Evolutionary conservation across 139 green algal species (phyloP).

Genomic region (Eudorina sp.): DNA sequence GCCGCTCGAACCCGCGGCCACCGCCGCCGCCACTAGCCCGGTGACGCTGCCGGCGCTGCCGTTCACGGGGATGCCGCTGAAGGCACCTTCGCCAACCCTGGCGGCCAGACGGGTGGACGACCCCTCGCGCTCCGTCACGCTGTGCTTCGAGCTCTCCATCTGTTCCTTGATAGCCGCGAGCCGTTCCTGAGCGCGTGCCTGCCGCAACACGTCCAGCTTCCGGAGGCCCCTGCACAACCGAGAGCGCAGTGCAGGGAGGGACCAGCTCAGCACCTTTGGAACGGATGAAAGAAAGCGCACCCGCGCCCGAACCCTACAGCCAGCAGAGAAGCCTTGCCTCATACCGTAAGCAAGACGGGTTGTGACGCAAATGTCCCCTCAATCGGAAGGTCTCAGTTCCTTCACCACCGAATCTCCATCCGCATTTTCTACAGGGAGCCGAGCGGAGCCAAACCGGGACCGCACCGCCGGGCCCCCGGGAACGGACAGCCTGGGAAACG

Average conservation of each 20-base stretch:
- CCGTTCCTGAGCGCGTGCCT: conserved; percentile 14
- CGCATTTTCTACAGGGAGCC: too few species aligned
- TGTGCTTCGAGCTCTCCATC: not conserved
- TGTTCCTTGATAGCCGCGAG: not conserved
- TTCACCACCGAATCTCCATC: too few species aligned
- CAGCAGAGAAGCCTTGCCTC: too few species aligned
- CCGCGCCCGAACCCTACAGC: too few species aligned
- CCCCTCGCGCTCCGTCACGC: not conserved
- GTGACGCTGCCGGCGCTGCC: not conserved
- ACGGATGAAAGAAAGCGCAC: too few species aligned
- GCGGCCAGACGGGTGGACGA: not conserved
- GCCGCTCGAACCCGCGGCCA: not conserved
- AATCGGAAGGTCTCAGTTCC: too few species aligned
- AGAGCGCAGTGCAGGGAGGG: not conserved
- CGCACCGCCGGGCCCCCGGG: too few species aligned
- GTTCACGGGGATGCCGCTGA: not conserved
- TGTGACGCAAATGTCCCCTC: too few species aligned
- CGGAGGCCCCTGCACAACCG: conserved; percentile 27
- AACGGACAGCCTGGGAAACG: too few species aligned
- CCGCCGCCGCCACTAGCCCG: not conserved
- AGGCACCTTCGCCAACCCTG: not conserved
- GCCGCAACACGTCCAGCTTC: conserved; percentile 35
- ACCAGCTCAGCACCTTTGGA: too few species aligned
- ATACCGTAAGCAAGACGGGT: too few species aligned
- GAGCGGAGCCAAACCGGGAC: too few species aligned